Base-by-base conservation (phyloP, 169 alveolate genomes). In the Eimeria praecox region DNA sequence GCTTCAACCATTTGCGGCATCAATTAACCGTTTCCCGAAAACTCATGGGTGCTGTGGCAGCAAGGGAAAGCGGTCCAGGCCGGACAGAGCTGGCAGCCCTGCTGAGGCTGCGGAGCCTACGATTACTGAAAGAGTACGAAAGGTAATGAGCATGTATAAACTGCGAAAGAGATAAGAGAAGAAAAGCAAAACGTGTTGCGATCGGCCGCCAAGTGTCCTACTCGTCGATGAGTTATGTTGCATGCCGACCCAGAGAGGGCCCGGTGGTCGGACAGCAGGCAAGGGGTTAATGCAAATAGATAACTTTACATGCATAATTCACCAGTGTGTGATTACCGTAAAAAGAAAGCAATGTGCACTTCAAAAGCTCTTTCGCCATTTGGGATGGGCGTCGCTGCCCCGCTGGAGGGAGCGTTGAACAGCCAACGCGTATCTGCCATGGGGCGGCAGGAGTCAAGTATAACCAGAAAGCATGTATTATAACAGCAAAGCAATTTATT, bases 201-300 rank as follows among this genome's bases (percentile, higher is more conserved):
- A 59, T 59, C 69, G 69, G 69, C 69, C 8, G 69, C 69, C 69
- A 59, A 59, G 69, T 59, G 69, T 59, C n/a, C n/a, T n/a, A 59
- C 69, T 14, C 69, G 69, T 59, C 69, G 69, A 59, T 59, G 27
- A 12, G 69, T 59, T 59, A 27, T 59, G 69, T 27, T 59, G 69
- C 69, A 59, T 59, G 69, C 69, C 69, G 69, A 59, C 69, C 12
- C 69, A 59, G 69, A 59, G 69, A 20, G 18, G 69, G 69, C 69
- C 69, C 27, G 69, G 69, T 59, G 69, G 69, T 59, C 69, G 69
- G 69, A 59, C 69, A 59, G 69, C 69, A 59, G 69, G 30, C 12
- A 18, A 59, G 5, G 69, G 27, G 8, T 6, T 59, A 59, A 59
- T 59, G 27, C 69, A 14, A 59, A 14, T 14, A 59, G 12, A 59